A percentile compares a stretch with the other conserved stretches of the same genome.
Evolutionary conservation across 805 yeast genomes (phyloP).

Genomic region (Lachancea dasiensis): DNA sequence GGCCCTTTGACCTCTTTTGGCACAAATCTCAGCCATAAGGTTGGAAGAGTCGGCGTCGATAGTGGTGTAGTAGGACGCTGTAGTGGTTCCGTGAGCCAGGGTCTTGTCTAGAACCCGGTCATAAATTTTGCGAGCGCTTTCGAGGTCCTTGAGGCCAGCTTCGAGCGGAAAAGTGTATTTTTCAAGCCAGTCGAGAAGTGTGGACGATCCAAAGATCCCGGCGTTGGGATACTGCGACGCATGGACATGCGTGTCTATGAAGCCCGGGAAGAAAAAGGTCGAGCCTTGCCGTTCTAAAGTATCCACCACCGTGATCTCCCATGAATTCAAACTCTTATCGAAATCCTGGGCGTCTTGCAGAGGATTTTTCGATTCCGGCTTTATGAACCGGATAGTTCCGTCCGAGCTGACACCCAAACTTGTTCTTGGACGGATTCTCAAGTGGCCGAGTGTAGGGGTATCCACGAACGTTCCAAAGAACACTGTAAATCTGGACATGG

Average conservation of each 20-base stretch:
- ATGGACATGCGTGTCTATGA: conserved; percentile 76
- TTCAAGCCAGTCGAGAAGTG: conserved; percentile 83
- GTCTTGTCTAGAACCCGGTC: conserved; percentile 62
- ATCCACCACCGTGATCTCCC: conserved; percentile 30
- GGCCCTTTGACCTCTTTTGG: conserved; percentile 74
- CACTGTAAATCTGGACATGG: conserved; percentile 29
- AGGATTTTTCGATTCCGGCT: conserved; percentile 23
- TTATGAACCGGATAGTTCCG: conserved; percentile 41
- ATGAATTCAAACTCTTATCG: conserved; percentile 13
- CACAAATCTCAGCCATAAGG: conserved; percentile 65
- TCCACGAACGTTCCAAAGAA: conserved; percentile 71
- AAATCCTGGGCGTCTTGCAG: conserved; percentile 24
- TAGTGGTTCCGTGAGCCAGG: conserved; percentile 77
- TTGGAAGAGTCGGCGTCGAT: conserved; percentile 73
- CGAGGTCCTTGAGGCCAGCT: conserved; percentile 49
- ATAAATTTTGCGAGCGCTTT: conserved; percentile 58
- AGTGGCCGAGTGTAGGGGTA: conserved; percentile 52
- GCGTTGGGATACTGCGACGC: conserved; percentile 80
- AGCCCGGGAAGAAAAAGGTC: conserved; percentile 72
- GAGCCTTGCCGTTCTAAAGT: conserved; percentile 3
- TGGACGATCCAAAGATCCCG: conserved; percentile 79
- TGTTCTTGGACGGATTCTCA: conserved; percentile 51
- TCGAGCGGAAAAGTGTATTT: conserved; percentile 89
- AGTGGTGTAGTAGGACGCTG: conserved; percentile 88
- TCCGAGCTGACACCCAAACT: conserved; percentile 51